Evolutionary conservation across 257 asterid genomes (phyloP).

Genomic region (Solanum arcanum): DNA sequence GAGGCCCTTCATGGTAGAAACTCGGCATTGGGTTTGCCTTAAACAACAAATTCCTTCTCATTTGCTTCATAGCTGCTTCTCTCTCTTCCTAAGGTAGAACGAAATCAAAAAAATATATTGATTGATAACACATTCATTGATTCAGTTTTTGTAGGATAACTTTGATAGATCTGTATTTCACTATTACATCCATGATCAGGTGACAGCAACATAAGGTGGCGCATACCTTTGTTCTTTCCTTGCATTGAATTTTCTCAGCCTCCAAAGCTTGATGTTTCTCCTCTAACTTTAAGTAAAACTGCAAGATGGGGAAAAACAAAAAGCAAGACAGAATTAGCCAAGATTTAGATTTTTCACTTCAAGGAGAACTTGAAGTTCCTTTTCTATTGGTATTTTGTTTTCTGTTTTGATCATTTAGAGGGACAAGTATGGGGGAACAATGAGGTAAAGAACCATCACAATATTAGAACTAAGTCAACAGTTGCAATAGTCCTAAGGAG

Average conservation of each 20-base stretch:
- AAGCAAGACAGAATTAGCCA: neutral
- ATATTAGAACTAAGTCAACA: neutral
- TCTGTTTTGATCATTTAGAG: neutral
- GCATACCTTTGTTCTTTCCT: slow-evolving; percentile 65
- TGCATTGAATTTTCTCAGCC: slow-evolving; percentile 54
- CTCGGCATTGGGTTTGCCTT: slow-evolving; percentile 93
- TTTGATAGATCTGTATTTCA: neutral
- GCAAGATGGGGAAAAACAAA: neutral
- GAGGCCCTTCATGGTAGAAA: slow-evolving; percentile 84
- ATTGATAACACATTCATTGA: neutral
- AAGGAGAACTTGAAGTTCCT: neutral
- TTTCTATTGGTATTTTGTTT: neutral
- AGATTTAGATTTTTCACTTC: neutral
- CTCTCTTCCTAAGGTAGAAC: slow-evolving; percentile 49
- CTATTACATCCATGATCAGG: neutral
- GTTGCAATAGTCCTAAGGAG: neutral
- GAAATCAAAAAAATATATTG: neutral
- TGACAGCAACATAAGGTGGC: neutral
- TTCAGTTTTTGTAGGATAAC: neutral
- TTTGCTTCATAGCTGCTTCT: slow-evolving; percentile 69
- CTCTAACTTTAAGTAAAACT: slow-evolving; percentile 69
- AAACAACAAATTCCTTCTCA: slow-evolving; percentile 56
- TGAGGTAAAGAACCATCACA: neutral
- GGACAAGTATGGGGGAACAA: neutral
- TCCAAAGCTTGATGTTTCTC: slow-evolving; percentile 81